A percentile compares a stretch with the other conserved stretches of the same genome.
These are phyloP conservation scores for Liquidambar formosana DNA, from an alignment of 164 flowering plant genomes.

Conservation along the genomic window DNA sequence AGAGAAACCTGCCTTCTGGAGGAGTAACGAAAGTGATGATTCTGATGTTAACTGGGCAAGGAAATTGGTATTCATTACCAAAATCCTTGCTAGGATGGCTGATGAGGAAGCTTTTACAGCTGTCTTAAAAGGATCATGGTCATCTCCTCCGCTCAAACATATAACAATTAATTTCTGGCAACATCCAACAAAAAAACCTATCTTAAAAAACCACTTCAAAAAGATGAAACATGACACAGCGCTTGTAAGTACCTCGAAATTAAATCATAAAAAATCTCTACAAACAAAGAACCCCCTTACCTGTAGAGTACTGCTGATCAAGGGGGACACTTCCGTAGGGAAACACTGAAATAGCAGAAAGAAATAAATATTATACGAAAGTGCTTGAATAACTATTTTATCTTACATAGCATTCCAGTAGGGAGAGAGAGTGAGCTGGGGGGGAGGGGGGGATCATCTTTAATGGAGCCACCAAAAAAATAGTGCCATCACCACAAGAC, in stretches of 20 bases:
- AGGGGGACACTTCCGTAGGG: conserved; percentile 73
- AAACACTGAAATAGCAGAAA: conserved; percentile 56
- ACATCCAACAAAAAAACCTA: conserved; percentile 5
- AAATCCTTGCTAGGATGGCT: conserved; percentile 81
- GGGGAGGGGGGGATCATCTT: too few relatives aligned
- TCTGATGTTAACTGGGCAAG: conserved; percentile 83
- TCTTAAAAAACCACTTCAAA: background rate
- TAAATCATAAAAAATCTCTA: background rate
- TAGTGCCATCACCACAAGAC: too few relatives aligned
- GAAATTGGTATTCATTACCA: conserved; percentile 83
- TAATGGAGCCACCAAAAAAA: too few relatives aligned
- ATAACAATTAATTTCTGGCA: conserved; percentile 71
- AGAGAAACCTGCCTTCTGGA: conserved; percentile 70
- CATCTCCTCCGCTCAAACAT: conserved; percentile 88
- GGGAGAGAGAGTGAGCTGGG: too few relatives aligned
- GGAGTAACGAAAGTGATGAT: conserved; percentile 51
- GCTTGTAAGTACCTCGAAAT: background rate
- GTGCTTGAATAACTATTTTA: background rate
- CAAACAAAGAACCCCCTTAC: conserved; percentile 29
- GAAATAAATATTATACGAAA: background rate
- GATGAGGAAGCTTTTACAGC: conserved; percentile 76
- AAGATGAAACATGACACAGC: background rate
- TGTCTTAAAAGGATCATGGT: conserved; percentile 73
- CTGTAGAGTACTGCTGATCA: conserved; percentile 77
- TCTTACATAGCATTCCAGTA: background rate